A percentile compares a stretch with the other conserved stretches of the same genome.
Evolutionary conservation across 495 filamentous ascomycete genomes (phyloP).

Genomic region (Aspergillus indologenus): DNA sequence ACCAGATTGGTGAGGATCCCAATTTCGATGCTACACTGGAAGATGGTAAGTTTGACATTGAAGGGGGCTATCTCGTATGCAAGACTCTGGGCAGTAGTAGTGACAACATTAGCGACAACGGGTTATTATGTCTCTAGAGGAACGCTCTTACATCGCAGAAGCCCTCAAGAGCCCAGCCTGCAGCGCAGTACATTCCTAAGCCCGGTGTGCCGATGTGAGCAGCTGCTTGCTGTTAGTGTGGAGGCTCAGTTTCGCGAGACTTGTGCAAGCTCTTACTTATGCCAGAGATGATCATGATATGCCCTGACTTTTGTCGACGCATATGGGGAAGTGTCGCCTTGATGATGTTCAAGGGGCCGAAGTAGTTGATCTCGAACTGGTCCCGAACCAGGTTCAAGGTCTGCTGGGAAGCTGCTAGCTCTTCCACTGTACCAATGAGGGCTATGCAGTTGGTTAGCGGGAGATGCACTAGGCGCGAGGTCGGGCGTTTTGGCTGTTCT

Average conservation of each 20-base stretch:
- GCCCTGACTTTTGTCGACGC: slow-evolving; percentile 72
- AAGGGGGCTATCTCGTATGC: slow-evolving; percentile 97
- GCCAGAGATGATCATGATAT: slow-evolving; percentile 86
- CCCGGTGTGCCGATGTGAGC: slow-evolving; percentile 92
- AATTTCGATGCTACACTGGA: slow-evolving; percentile 87
- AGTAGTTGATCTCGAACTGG: slow-evolving; percentile 93
- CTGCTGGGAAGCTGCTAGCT: slow-evolving; percentile 69
- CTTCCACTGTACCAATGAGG: slow-evolving; percentile 87
- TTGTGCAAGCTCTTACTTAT: slow-evolving; percentile 53
- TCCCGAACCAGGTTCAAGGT: slow-evolving; percentile 77
- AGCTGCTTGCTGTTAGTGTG: slow-evolving; percentile 38
- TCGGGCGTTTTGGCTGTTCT: slow-evolving; percentile 13
- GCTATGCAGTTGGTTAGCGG: slow-evolving; percentile 43
- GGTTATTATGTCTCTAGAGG: not conserved
- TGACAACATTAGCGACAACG: not conserved
- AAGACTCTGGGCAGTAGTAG: slow-evolving; percentile 59
- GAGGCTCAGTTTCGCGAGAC: not conserved
- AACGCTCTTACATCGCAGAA: slow-evolving; percentile 75
- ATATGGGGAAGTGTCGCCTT: slow-evolving; percentile 82
- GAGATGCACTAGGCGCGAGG: not conserved
- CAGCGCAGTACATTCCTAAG: slow-evolving; percentile 84
- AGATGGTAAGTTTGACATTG: slow-evolving; percentile 92
- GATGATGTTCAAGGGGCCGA: slow-evolving; percentile 92
- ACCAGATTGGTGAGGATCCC: slow-evolving; percentile 80
- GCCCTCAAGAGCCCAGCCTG: slow-evolving; percentile 95